Evolutionary conservation across 2,329 filamentous ascomycete genomes (phyloP).

Genomic region (Paecilomyces dactylethromorphus): DNA sequence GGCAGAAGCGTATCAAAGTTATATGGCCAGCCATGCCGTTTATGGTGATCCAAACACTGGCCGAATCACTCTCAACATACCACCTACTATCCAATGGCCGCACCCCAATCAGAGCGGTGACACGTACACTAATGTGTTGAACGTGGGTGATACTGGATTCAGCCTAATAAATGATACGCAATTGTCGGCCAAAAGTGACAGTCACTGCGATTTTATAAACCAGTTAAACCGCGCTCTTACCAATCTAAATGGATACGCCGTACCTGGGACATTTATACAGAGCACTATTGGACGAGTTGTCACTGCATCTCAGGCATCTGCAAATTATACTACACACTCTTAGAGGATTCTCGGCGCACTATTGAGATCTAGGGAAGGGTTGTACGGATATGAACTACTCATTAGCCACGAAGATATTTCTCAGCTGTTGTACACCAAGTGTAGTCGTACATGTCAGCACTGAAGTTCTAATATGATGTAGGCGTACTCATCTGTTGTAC

Average conservation of each 20-base stretch:
- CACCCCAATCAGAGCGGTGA: slow-evolving; percentile 20
- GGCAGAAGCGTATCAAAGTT: slow-evolving; percentile 33
- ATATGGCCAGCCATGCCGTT: slow-evolving; percentile 35
- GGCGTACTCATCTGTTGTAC: background rate
- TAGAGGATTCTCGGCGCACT: background rate
- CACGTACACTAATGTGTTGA: slow-evolving; percentile 22
- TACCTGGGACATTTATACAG: background rate
- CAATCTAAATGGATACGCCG: background rate
- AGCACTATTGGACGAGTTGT: background rate
- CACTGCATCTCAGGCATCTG: background rate
- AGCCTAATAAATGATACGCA: slow-evolving; percentile 23
- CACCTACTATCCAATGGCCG: slow-evolving; percentile 29
- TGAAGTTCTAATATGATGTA: background rate
- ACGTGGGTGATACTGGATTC: slow-evolving; percentile 28
- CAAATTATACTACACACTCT: background rate
- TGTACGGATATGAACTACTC: background rate
- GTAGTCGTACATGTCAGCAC: background rate
- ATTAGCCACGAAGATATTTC: background rate
- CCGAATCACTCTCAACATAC: slow-evolving; percentile 17
- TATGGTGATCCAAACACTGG: slow-evolving; percentile 35
- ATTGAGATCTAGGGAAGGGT: background rate
- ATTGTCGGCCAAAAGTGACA: slow-evolving; percentile 1
- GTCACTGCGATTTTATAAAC: background rate
- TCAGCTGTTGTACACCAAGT: background rate
- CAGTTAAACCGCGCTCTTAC: background rate